Conservation (phyloP, 1,284 basidiomycete genomes). For the Marasmius fiardii region DNA sequence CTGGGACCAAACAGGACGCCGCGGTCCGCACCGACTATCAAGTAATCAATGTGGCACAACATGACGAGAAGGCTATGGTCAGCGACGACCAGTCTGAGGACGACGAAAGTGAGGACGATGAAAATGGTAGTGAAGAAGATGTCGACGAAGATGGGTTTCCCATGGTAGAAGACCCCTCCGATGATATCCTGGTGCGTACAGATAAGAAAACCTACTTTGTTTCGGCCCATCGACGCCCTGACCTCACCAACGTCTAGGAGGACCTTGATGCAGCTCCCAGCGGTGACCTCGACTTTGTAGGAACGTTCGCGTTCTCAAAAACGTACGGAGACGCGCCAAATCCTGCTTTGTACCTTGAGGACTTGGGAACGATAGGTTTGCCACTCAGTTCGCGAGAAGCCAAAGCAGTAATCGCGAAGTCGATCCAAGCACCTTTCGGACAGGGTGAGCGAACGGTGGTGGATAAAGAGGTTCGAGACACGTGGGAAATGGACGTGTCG, state of each 20-base stretch:
- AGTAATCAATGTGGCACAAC: no score
- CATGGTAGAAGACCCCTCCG: background rate
- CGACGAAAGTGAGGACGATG: no score
- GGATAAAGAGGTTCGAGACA: constrained; percentile 35
- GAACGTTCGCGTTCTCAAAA: background rate
- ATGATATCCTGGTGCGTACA: background rate
- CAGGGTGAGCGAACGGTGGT: constrained; percentile 32
- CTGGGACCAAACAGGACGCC: no score
- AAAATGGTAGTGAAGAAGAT: no score
- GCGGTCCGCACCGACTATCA: no score
- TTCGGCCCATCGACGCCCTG: background rate
- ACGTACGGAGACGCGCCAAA: constrained; percentile 20
- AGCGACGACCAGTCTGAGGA: no score
- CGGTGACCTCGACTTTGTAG: background rate
- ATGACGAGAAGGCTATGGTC: no score
- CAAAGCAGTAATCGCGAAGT: constrained; percentile 23
- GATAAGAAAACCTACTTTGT: background rate
- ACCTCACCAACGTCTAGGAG: background rate
- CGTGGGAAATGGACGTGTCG: constrained; percentile 36
- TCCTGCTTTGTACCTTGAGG: constrained; percentile 21
- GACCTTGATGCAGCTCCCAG: background rate
- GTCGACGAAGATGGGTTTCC: background rate
- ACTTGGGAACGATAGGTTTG: constrained; percentile 28
- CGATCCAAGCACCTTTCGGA: constrained; percentile 36
- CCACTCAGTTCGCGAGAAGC: constrained; percentile 37